These are phyloP conservation scores for Begonia masoniana DNA, from an alignment of 306 rosid genomes.

Conservation along the genomic window DNA sequence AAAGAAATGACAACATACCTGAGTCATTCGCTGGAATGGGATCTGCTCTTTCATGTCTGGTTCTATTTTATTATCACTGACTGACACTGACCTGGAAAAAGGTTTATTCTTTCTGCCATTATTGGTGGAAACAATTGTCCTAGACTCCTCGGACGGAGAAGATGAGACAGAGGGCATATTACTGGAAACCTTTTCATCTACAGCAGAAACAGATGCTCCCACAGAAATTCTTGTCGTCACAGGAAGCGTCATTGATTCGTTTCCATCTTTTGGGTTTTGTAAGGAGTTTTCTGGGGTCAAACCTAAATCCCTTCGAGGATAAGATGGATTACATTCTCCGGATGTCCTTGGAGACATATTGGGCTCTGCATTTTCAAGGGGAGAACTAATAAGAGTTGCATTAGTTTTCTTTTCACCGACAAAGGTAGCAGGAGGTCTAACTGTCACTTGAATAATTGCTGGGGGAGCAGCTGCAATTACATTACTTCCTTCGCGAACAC, in stretches of 20 bases:
- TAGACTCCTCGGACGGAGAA: slow-evolving; percentile 25
- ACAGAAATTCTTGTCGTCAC: slow-evolving; percentile 17
- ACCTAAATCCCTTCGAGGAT: slow-evolving; percentile 24
- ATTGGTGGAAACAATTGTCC: slow-evolving; percentile 19
- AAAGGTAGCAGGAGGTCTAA: slow-evolving; percentile 31
- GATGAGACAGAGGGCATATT: slow-evolving; percentile 13
- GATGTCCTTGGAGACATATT: slow-evolving; percentile 24
- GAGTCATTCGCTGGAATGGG: slow-evolving; percentile 26
- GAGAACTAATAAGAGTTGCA: slow-evolving; percentile 16
- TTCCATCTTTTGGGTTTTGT: slow-evolving; percentile 21
- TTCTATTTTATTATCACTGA: slow-evolving; percentile 53
- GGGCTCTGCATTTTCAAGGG: slow-evolving; percentile 33
- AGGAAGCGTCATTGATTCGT: slow-evolving; percentile 22
- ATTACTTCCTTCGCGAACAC: slow-evolving; percentile 33
- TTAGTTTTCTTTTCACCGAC: slow-evolving; percentile 29
- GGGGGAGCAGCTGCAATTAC: slow-evolving; percentile 20
- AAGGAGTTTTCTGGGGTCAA: slow-evolving; percentile 14
- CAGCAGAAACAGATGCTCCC: slow-evolving; percentile 17
- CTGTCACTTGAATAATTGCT: slow-evolving; percentile 25
- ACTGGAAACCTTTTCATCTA: slow-evolving; percentile 23
- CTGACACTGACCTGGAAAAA: slow-evolving; percentile 42
- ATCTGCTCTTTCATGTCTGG: slow-evolving; percentile 33
- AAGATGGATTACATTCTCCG: slow-evolving; percentile 23
- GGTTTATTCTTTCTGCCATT: slow-evolving; percentile 42
- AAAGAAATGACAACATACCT: slow-evolving; percentile 34